Percentiles rank a stretch among this genome's conserved stretches.
These are phyloP conservation scores for Orychophragmus violaceus DNA, from an alignment of 345 rosid species.

Conservation along the genomic window DNA sequence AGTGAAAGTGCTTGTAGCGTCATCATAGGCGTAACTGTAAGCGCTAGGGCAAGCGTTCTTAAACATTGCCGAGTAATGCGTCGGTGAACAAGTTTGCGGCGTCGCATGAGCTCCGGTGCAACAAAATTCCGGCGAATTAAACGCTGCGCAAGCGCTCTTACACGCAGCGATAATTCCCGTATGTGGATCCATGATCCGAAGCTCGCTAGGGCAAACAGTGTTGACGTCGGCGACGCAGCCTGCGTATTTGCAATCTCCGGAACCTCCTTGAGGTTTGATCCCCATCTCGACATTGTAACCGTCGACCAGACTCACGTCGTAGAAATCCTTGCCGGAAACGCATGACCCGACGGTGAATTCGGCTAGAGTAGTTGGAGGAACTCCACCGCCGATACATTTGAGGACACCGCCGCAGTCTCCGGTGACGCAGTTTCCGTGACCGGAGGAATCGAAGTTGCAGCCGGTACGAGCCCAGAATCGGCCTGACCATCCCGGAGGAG, in stretches of 20 bases:
- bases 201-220: slow-evolving; percentile 53
- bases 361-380: slow-evolving; percentile 58
- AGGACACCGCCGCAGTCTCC: slow-evolving; percentile 76
- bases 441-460: slow-evolving; percentile 65
- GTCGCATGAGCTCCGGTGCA: slow-evolving; percentile 70
- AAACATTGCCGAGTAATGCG: slow-evolving; percentile 69
- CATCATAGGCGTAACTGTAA: slow-evolving; percentile 91
- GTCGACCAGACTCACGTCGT: slow-evolving; percentile 90
- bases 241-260: slow-evolving; percentile 70
- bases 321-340: slow-evolving; percentile 53
- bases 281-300: slow-evolving; percentile 86
- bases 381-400: slow-evolving; percentile 70
- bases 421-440: slow-evolving; percentile 59
- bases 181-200: slow-evolving; percentile 38
- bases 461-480: slow-evolving; percentile 87
- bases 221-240: slow-evolving; percentile 76
- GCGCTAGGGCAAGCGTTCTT: slow-evolving; percentile 86
- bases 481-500: slow-evolving; percentile 82
- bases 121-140: slow-evolving; percentile 67
- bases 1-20: slow-evolving; percentile 72
- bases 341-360: slow-evolving; percentile 63
- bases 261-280: slow-evolving; percentile 53
- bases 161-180: slow-evolving; percentile 65
- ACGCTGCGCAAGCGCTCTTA: slow-evolving; percentile 79
- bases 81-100: slow-evolving; percentile 71